These are phyloP conservation scores for Starmerella bombi DNA, from an alignment of 805 yeast genomes.

Conservation along the genomic window DNA sequence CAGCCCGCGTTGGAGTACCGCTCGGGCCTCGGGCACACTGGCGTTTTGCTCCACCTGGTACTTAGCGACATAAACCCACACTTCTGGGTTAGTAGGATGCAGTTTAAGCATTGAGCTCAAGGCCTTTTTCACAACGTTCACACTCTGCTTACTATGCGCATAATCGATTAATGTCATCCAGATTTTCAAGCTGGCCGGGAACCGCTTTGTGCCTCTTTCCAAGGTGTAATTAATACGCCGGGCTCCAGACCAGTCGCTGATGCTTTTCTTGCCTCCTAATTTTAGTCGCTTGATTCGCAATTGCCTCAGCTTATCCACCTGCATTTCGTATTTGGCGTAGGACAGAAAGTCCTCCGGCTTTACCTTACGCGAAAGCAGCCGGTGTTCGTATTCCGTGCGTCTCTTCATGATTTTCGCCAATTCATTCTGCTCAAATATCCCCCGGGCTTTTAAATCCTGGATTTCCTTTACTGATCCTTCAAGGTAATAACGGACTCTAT, in stretches of 20 bases:
- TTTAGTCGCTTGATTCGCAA: constrained; percentile 53
- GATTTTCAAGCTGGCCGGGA: constrained; percentile 58
- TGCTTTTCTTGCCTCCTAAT: constrained; percentile 28
- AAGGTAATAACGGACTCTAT: constrained; percentile 42
- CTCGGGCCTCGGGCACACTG: constrained; percentile 78
- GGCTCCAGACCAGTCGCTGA: constrained; percentile 78
- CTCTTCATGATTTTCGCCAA: constrained; percentile 75
- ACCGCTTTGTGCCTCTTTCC: constrained; percentile 69
- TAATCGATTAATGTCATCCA: constrained; percentile 69
- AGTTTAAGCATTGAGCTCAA: constrained; percentile 66
- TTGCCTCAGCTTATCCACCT: constrained; percentile 61
- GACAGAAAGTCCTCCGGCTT: constrained; percentile 61
- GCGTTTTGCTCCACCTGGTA: constrained; percentile 84
- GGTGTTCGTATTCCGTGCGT: constrained; percentile 90
- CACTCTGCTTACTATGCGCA: constrained; percentile 27
- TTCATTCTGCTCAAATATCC: constrained; percentile 71
- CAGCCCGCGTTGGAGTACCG: constrained; percentile 68
- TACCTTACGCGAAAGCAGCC: constrained; percentile 72
- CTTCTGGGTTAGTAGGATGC: constrained; percentile 81
- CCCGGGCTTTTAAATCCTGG: constrained; percentile 70
- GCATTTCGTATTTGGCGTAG: constrained; percentile 68
- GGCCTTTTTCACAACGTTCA: constrained; percentile 34
- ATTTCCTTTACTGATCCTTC: constrained; percentile 80
- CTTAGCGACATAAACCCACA: constrained; percentile 92
- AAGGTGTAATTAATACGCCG: constrained; percentile 70